Evolutionary conservation across 306 rosid genomes (phyloP), one percentile per base, ranked within the genome.

Genomic region (Casuarina cunninghamiana): DNA sequence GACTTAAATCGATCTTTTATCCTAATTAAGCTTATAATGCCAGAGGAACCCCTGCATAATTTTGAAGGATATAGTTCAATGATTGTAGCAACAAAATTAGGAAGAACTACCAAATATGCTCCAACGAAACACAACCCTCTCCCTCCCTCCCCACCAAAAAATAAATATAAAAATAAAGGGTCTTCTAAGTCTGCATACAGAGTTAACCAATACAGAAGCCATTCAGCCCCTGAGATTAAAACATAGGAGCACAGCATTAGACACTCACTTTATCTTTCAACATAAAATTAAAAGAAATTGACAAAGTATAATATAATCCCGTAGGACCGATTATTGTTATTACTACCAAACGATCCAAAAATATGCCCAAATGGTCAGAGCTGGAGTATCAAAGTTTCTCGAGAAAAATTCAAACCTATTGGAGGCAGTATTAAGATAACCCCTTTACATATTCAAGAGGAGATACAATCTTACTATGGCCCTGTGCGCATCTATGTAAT

Each of bases 401-500:
- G n/a, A 62, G 41, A 53, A 62, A 49, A 2, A 70, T 41, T 74
- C 65, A 19, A 60, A 62, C 12, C 55, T 16, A 61, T 10, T 13
- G 13, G 66, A 15, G 39, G 13, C 46, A 73, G 60, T 60, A 53
- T 37, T 32, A 42, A 37, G 80, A 82, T 17, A 8, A 54, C 48
- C 77, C 45, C 38, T 54, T 44, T 63, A 42, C 46, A 63, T 55
- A 49, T 45, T 12, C 46, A 70, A 81, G 51, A 26, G 32, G 32
- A 26, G n/a, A 71, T 26, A 41, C 50, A 41, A 66, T 66, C 49
- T n/a, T 19, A 42, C 49, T 12, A 41, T 6, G 32, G 51, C 69
- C n/a, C 83, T 42, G 60, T 4, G 10, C 46, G 77, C 58, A 67
- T 78, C 77, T 81, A 92, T 66, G 98, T 95, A 58, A 95, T 95